A percentile compares a stretch with the other conserved stretches of the same genome.
Conservation (phyloP, 345 rosid species). For the Populus simonii region DNA sequence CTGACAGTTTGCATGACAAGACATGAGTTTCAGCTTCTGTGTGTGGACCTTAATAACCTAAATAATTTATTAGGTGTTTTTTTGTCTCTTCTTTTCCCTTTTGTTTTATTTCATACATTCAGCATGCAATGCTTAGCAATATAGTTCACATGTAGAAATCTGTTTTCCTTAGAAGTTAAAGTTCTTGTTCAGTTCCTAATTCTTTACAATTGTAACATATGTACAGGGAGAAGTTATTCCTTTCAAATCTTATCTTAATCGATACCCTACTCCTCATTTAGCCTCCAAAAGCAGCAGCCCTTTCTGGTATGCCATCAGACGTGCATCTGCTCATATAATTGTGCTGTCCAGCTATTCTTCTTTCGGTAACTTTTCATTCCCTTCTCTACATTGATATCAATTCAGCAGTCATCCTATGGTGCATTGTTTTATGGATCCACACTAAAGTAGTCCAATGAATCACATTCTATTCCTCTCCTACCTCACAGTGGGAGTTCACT, state of each 20-base stretch:
- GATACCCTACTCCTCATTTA: conserved; percentile 77
- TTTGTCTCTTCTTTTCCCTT: not conserved
- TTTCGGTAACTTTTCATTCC: conserved; percentile 54
- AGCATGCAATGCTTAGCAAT: not conserved
- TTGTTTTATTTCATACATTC: not conserved
- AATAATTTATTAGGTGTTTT: not conserved
- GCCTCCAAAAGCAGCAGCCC: conserved; percentile 79
- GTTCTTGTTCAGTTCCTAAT: conserved; percentile 12
- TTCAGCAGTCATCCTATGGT: not conserved
- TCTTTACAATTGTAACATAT: not conserved
- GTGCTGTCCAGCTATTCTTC: conserved; percentile 96
- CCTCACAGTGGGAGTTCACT: not conserved
- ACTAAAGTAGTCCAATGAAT: not conserved
- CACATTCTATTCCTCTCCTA: not conserved
- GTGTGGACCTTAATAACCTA: not conserved
- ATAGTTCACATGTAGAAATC: not conserved
- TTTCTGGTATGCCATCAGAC: conserved; percentile 84
- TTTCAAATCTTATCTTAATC: conserved; percentile 76
- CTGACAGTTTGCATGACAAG: not conserved
- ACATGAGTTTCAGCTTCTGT: not conserved
- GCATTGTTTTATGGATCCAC: not conserved
- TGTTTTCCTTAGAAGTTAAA: not conserved
- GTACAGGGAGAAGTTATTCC: conserved; percentile 73
- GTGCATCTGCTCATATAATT: conserved; percentile 92
- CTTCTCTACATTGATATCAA: not conserved